A percentile compares a stretch with the other conserved stretches of the same genome.
phyloP scores from a whole-genome alignment of 1,139 yeast species.

The Trichomonascaceae sp. region DNA sequence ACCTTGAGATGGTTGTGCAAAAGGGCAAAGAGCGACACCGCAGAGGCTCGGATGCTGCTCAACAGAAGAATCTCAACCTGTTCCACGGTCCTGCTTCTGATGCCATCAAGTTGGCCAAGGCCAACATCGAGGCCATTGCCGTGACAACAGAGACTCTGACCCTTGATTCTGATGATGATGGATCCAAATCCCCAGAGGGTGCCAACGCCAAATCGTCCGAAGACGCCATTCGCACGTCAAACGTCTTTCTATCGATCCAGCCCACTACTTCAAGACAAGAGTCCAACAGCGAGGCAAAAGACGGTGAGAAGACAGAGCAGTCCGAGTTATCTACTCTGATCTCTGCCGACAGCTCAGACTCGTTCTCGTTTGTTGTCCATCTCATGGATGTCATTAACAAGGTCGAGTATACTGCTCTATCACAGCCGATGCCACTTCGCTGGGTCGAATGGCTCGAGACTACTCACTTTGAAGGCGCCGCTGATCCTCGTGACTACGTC shows the following conservation, averaged over 20 bases:
- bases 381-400: constrained; percentile 69
- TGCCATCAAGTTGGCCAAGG: constrained; percentile 82
- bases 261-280: constrained; percentile 29
- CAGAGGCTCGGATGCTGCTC: constrained; percentile 23
- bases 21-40: constrained; percentile 29
- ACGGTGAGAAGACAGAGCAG: constrained; percentile 8
- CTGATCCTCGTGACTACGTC: constrained; percentile 96
- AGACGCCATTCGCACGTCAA: constrained; percentile 33
- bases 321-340: constrained; percentile 7
- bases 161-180: constrained; percentile 15
- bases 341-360: constrained; percentile 22
- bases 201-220: constrained; percentile 3
- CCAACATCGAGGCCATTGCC: constrained; percentile 62
- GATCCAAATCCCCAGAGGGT: constrained; percentile 3
- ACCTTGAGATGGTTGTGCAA: constrained; percentile 36
- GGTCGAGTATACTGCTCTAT: constrained; percentile 57
- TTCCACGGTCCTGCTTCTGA: constrained; percentile 68
- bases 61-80: constrained; percentile 44
- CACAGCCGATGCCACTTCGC: constrained; percentile 79
- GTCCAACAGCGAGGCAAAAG: constrained; percentile 9
- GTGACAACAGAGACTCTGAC: constrained; percentile 17
- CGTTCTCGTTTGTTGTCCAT: constrained; percentile 56
- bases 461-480: constrained; percentile 27
- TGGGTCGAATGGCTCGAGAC: constrained; percentile 80
- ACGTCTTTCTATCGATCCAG: constrained; percentile 64